phyloP scores from a whole-genome alignment of 75 land plant species.

The Cryptomeria japonica region DNA sequence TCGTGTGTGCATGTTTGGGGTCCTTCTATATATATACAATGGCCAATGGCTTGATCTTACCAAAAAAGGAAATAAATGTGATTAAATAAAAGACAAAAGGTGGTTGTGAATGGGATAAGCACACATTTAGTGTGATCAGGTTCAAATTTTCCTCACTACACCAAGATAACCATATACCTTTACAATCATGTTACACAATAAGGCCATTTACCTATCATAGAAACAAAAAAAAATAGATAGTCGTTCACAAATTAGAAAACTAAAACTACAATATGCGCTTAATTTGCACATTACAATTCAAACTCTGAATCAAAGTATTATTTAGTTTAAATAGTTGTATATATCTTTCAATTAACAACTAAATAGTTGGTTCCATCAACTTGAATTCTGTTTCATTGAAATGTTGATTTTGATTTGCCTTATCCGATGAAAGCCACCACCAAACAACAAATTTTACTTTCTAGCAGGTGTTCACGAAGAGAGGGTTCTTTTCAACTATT shows the following conservation, averaged over 20 bases:
- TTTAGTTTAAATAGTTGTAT: not conserved
- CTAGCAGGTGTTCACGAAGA: not conserved
- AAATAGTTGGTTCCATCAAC: not conserved
- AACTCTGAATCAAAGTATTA: no score
- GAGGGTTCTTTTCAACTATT: not conserved
- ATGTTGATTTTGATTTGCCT: not conserved
- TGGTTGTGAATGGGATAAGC: no score
- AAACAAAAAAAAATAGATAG: not conserved
- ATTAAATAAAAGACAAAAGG: no score
- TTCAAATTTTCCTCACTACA: no score
- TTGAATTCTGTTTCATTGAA: not conserved
- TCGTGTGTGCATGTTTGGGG: no score
- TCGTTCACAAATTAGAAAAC: not conserved
- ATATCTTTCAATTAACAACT: not conserved
- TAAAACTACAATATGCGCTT: no score
- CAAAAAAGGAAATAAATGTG: no score
- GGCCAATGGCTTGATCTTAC: no score
- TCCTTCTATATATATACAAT: no score
- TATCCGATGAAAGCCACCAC: not conserved
- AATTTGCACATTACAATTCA: not conserved
- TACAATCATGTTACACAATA: no score
- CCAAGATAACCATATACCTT: no score
- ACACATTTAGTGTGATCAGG: no score
- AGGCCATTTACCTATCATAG: not conserved
- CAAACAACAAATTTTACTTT: not conserved